Evolutionary conservation across 129 eudicot species (phyloP).

Genomic region (Lactuca saligna): DNA sequence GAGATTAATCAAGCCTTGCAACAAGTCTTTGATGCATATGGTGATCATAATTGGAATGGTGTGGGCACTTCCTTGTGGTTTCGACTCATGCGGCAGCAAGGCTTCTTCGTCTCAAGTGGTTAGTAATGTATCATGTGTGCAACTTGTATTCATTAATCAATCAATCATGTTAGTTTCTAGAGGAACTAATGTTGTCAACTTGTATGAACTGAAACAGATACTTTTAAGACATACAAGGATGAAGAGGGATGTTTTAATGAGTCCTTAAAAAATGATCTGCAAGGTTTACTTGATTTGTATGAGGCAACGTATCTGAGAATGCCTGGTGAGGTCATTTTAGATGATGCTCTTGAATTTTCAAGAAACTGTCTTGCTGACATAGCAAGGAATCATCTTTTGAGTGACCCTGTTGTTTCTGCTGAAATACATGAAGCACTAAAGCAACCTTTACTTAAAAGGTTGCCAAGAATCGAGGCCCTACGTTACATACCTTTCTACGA

Average conservation of each 20-base stretch:
- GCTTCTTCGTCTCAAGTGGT: too few relatives aligned
- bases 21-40: too few relatives aligned
- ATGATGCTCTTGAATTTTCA: slow-evolving; percentile 2
- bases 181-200: too few relatives aligned
- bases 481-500: slow-evolving; percentile 12
- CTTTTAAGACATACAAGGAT: neutral
- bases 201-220: too few relatives aligned
- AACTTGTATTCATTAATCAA: too few relatives aligned
- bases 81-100: too few relatives aligned
- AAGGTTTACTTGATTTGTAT: slow-evolving; percentile 4
- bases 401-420: neutral
- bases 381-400: neutral
- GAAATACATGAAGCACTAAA: neutral
- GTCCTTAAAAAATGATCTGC: neutral
- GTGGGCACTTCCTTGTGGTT: too few relatives aligned
- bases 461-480: neutral
- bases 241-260: slow-evolving; percentile 1
- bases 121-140: neutral
- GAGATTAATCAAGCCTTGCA: too few relatives aligned
- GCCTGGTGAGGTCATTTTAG: neutral
- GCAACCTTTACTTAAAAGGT: slow-evolving; percentile 5
- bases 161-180: too few relatives aligned
- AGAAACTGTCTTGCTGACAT: neutral
- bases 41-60: too few relatives aligned
- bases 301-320: slow-evolving; percentile 5